Percentiles rank a stretch among this genome's conserved stretches.
Evolutionary conservation across 306 rosid genomes (phyloP).

Genomic region (Dicorynia guianensis): DNA sequence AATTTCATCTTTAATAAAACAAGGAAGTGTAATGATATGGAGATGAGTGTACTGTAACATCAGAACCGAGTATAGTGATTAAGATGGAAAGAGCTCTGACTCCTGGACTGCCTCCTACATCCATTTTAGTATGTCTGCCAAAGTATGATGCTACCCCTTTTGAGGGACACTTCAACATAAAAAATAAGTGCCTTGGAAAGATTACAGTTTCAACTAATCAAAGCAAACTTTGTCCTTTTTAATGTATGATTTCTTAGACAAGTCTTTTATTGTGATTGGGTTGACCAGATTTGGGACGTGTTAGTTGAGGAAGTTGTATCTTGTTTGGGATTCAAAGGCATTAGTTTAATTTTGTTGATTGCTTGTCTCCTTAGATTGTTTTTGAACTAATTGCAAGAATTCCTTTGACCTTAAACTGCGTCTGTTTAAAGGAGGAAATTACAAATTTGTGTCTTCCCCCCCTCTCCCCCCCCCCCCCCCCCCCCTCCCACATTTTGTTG

Average conservation of each 20-base stretch:
- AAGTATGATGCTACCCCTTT: background rate
- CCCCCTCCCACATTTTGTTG: no score
- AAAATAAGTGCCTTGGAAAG: background rate
- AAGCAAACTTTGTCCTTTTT: background rate
- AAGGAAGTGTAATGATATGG: background rate
- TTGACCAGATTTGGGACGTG: background rate
- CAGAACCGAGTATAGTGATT: conserved; percentile 1
- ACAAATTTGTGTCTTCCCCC: no score
- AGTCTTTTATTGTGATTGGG: background rate
- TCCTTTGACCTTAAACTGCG: no score
- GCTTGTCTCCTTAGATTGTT: no score
- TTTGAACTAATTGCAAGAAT: no score
- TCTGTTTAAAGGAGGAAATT: no score
- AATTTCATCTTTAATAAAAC: background rate
- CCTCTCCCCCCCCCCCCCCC: no score
- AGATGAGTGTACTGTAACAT: background rate
- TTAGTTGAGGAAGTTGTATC: background rate
- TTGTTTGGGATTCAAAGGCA: background rate
- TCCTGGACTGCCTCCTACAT: background rate
- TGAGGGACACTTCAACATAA: background rate
- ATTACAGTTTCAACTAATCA: conserved; percentile 4
- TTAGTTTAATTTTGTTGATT: no score
- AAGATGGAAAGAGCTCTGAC: background rate
- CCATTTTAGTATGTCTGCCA: conserved; percentile 17
- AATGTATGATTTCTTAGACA: background rate